Base-by-base conservation (phyloP, 1,284 basidiomycete genomes). In the Fomitopsis schrenkii region DNA sequence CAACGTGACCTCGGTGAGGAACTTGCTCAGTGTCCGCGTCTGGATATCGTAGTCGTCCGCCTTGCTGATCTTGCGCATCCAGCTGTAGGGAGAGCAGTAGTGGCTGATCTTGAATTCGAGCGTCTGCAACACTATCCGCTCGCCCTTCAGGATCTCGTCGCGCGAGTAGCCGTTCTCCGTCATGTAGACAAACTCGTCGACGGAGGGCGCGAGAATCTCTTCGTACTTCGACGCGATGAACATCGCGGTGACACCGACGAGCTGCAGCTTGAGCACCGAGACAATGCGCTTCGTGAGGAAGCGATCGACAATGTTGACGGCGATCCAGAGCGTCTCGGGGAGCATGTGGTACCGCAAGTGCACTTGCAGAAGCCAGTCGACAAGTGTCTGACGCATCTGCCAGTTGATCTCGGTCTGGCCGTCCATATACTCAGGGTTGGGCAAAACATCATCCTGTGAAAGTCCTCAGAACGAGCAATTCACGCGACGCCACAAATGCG, bases 21-120 rank as follows among this genome's bases (percentile, higher is more conserved):
- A 99, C 77, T 99, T 99, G 81, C 93, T 91, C 60, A 99, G 80
- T 12, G 97, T 99, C 62, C 97, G 83, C 6, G 97, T 99, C 75
- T 98, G 97, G 69, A 99, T 91, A 74, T 99, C 95, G 75, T 99
- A 99, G 77, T 98, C 94, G 78, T 99, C 97, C 33, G 97, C 97
- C 77, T 97, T 98, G 81, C 94, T 97, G 76, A 99, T 99, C 70
- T 91, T 90, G 66, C 97, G 88, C 81, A 99, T 95, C 97, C 97
- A 99, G 73, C 93, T 96, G 80, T 99, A 99, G 2, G 97, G 97
- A 54, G 97, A 97, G 79, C 97, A 99, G 79, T 99, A 99, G 61
- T 95, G 88, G 61, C 96, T 98, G 72, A 99, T 75, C 75, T 91
- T 90, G 80, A 98, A 99, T 66, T 98, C 94, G 62, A 99, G 86